Conservation (phyloP, 352 stramenopile species). For the Globisporangium nodosum region DNA sequence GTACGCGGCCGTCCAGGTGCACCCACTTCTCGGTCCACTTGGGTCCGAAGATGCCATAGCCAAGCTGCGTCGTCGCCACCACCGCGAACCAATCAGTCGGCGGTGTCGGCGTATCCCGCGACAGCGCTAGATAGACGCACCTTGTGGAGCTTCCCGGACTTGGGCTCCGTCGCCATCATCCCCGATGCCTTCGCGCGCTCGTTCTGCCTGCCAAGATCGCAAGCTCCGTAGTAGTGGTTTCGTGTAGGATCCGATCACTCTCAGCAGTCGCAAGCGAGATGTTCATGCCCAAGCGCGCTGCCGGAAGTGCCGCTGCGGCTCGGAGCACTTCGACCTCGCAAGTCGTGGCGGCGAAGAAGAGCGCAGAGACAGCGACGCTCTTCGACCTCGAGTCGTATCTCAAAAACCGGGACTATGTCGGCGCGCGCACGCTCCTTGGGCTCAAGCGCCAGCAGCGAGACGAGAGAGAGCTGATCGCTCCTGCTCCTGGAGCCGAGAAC, state of each 20-base stretch:
- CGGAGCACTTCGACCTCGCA: background rate
- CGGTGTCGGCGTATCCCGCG: background rate
- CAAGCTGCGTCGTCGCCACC: slow-evolving; percentile 24
- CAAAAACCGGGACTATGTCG: slow-evolving; percentile 16
- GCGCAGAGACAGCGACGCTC: background rate
- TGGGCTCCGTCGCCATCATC: slow-evolving; percentile 36
- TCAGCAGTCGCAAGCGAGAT: background rate
- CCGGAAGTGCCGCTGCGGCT: background rate
- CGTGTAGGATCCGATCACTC: background rate
- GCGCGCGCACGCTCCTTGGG: slow-evolving; percentile 16
- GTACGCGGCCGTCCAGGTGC: slow-evolving; percentile 55
- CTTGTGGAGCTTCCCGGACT: slow-evolving; percentile 66
- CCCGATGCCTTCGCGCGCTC: background rate
- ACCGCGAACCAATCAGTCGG: background rate
- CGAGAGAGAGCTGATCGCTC: background rate
- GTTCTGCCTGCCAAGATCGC: too few species aligned
- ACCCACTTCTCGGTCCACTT: slow-evolving; percentile 85
- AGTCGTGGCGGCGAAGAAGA: background rate
- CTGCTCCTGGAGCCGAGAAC: background rate
- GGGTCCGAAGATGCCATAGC: slow-evolving; percentile 45
- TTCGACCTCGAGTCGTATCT: slow-evolving; percentile 21
- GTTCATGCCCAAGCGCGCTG: slow-evolving; percentile 4
- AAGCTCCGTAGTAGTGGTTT: too few species aligned
- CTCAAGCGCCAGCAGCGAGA: slow-evolving; percentile 15
- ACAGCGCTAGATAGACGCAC: slow-evolving; percentile 7